Percentiles rank a stretch among this genome's conserved stretches.
phyloP scores from a whole-genome alignment of 495 filamentous ascomycete genomes.

The Penicillium waksmanii region DNA sequence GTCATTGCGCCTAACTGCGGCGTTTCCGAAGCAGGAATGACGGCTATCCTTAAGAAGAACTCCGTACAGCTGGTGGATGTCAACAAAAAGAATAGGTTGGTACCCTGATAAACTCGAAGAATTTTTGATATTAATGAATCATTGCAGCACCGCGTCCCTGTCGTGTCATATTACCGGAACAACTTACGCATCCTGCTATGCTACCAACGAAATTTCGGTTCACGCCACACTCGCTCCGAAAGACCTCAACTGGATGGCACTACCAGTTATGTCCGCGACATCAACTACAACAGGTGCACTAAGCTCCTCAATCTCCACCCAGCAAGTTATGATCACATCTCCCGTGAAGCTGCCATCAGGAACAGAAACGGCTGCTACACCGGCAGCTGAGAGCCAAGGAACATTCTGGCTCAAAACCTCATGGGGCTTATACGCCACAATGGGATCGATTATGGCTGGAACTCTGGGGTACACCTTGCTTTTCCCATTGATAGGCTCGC shows the following conservation, averaged over 20 bases:
- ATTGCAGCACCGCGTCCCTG: slow-evolving; percentile 4
- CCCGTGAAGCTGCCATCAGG: background rate
- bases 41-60: background rate
- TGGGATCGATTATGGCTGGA: background rate
- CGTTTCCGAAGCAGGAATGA: background rate
- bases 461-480: background rate
- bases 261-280: background rate
- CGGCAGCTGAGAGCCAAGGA: background rate
- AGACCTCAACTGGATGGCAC: slow-evolving; percentile 8
- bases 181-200: slow-evolving; percentile 4
- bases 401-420: background rate
- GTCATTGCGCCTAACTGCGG: background rate
- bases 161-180: slow-evolving; percentile 3
- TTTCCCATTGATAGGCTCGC: too few species aligned
- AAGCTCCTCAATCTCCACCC: background rate
- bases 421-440: background rate
- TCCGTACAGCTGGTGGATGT: background rate
- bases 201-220: background rate
- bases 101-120: background rate
- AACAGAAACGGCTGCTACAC: background rate
- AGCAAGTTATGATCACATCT: background rate
- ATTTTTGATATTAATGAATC: background rate
- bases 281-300: background rate
- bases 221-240: background rate
- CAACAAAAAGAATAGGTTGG: background rate